phyloP scores from a whole-genome alignment of 139 green algal genomes.

The Chlamydomonas urium region DNA sequence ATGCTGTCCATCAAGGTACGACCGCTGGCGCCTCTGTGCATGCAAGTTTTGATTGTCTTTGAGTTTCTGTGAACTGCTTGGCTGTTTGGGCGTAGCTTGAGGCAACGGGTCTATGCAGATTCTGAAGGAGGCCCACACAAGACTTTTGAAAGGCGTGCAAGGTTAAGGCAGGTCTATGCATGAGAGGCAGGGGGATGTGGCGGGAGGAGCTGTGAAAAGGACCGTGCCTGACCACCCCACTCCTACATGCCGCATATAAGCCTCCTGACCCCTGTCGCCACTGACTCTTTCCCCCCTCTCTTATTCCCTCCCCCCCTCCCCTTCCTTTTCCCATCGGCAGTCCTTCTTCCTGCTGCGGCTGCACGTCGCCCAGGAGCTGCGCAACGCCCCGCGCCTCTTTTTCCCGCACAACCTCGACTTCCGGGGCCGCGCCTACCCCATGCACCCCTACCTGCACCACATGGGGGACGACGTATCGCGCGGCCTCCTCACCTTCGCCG shows the following conservation, averaged over 20 bases:
- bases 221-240: background rate
- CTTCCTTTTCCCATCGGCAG: no score
- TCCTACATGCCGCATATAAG: background rate
- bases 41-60: background rate
- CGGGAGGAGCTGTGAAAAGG: no score
- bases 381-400: constrained; percentile 55
- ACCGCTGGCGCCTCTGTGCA: background rate
- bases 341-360: constrained; percentile 2
- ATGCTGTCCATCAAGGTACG: constrained; percentile 1
- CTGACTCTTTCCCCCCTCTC: no score
- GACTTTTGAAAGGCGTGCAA: no score
- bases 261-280: background rate
- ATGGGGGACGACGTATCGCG: constrained; percentile 82
- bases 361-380: constrained; percentile 12
- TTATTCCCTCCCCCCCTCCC: no score
- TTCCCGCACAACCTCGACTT: constrained; percentile 95
- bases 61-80: background rate
- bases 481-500: constrained; percentile 81
- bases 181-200: no score
- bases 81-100: background rate
- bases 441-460: constrained; percentile 94
- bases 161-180: no score
- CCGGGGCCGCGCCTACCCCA: constrained; percentile 91
- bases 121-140: no score
- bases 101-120: background rate